A percentile compares a stretch with the other conserved stretches of the same genome.
Evolutionary conservation across 495 filamentous ascomycete genomes (phyloP).

Genomic region (Beverwykella pulmonaria): DNA sequence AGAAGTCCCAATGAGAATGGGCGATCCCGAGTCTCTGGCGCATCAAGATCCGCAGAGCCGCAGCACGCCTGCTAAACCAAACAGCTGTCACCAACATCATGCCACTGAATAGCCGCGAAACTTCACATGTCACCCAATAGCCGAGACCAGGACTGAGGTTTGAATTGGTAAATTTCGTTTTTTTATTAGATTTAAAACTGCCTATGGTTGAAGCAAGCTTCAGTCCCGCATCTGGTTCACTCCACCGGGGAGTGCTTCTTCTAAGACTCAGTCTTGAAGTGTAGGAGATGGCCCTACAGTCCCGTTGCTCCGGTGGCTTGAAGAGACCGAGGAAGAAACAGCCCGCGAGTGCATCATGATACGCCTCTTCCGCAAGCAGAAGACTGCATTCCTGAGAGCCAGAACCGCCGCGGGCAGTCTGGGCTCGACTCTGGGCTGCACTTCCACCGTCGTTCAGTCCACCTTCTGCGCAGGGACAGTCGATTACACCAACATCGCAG

Average conservation of each 20-base stretch:
- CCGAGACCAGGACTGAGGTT: neutral
- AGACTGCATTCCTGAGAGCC: slow-evolving; percentile 41
- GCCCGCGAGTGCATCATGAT: slow-evolving; percentile 16
- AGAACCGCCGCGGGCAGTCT: slow-evolving; percentile 49
- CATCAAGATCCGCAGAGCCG: slow-evolving; percentile 22
- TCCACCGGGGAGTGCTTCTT: slow-evolving; percentile 45
- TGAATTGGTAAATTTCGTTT: slow-evolving; percentile 18
- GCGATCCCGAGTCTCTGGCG: slow-evolving; percentile 9
- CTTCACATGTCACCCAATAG: neutral
- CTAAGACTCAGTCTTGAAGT: slow-evolving; percentile 52
- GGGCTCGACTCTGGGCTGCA: slow-evolving; percentile 31
- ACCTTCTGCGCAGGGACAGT: slow-evolving; percentile 42
- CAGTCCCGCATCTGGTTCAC: slow-evolving; percentile 55
- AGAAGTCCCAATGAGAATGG: neutral
- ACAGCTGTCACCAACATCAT: too few relatives aligned
- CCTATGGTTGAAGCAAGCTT: slow-evolving; percentile 44
- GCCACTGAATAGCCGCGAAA: too few relatives aligned
- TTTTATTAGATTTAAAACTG: slow-evolving; percentile 43
- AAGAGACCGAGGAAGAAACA: slow-evolving; percentile 5
- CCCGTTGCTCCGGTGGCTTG: slow-evolving; percentile 30
- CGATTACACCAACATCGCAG: slow-evolving; percentile 51
- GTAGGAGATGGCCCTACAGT: slow-evolving; percentile 58
- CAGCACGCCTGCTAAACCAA: neutral
- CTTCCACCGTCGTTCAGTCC: slow-evolving; percentile 10
- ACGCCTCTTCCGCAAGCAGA: slow-evolving; percentile 44